A percentile compares a stretch with the other conserved stretches of the same genome.
Evolutionary conservation across 371 early-diverging fungal genomes (phyloP).

Genomic region (Apophysomyces trapeziformis): DNA sequence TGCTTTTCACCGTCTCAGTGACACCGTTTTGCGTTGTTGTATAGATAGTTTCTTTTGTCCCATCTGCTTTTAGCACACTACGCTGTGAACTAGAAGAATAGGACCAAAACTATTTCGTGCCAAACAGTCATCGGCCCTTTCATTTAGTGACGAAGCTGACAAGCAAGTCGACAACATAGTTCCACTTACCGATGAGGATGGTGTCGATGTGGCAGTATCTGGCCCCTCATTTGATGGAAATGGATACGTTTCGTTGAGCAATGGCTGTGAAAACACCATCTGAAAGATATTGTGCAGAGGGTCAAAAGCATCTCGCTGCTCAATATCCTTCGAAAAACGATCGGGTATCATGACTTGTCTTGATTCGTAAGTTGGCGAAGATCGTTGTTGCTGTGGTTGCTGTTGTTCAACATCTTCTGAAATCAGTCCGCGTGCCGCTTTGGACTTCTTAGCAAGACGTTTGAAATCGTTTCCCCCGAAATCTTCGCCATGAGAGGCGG

Average conservation of each 20-base stretch:
- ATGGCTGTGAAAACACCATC: constrained; percentile 12
- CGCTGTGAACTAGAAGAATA: constrained; percentile 38
- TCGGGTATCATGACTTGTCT: not conserved
- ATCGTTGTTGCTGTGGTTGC: not conserved
- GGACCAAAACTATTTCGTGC: constrained; percentile 21
- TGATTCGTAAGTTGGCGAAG: not conserved
- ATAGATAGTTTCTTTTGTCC: constrained; percentile 37
- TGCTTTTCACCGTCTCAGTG: constrained; percentile 39
- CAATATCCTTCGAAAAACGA: not conserved
- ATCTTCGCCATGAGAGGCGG: constrained; percentile 16
- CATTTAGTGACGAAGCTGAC: too few relatives aligned
- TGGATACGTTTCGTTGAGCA: not conserved
- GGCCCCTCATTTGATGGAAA: not conserved
- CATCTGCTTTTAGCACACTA: constrained; percentile 35
- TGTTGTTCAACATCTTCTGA: not conserved
- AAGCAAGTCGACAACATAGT: too few relatives aligned
- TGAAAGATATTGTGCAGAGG: constrained; percentile 6
- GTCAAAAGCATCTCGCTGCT: not conserved
- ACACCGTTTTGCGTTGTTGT: constrained; percentile 38
- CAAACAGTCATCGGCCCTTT: too few relatives aligned
- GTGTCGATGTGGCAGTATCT: not conserved
- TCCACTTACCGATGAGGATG: not conserved
- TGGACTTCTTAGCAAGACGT: constrained; percentile 34
- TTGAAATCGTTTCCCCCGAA: constrained; percentile 46
- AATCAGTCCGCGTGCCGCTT: constrained; percentile 5